Base-by-base conservation (phyloP, 345 rosid genomes). In the Boechera stricta region DNA sequence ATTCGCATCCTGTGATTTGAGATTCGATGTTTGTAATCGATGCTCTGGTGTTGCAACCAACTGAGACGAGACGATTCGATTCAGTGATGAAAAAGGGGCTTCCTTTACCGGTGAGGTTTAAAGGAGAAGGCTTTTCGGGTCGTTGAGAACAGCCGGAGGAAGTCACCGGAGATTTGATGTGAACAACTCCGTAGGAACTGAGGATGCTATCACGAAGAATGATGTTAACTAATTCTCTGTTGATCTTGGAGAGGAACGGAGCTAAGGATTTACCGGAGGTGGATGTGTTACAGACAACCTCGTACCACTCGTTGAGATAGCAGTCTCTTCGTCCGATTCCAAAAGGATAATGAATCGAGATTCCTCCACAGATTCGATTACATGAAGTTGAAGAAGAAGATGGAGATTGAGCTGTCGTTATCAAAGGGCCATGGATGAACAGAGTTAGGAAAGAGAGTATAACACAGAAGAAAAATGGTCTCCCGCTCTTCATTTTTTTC, bases 301-400 rank as follows among this genome's bases (percentile, higher is more conserved):
- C 53, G 60, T 72, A 81, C 42, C 55, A 44, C 10, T 12, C 31
- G 10, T 54, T 32, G 10, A 33, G 59, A 71, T 57, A 78, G 28
- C 88, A 83, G 5, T 52, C 81, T 11, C 67, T 62, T 5, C 8
- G 41, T 2, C 62, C 47, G 6, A 61, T 59, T 3, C 88, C 86
- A 39, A 87, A 87, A 2, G 88, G 88, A 45, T 45, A 87, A 11
- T 87, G 90, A 57, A 85, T 73, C 66, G 49, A 63, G 26, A 84
- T 57, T 12, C 75, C 73, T 32, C 90, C 87, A 29, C 90, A 86
- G 15, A 0, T 51, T 36, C 67, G 62, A 5, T 48, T 18, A 18
- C 79, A 75, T 1, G 68, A 49, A 9, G 45, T 38, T 38, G 79
- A 67, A 32, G 71, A 44, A 29, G 67, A 67, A 44, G 71, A 44